phyloP scores from a whole-genome alignment of 352 stramenopile species.

The Phytophthora cactorum region DNA sequence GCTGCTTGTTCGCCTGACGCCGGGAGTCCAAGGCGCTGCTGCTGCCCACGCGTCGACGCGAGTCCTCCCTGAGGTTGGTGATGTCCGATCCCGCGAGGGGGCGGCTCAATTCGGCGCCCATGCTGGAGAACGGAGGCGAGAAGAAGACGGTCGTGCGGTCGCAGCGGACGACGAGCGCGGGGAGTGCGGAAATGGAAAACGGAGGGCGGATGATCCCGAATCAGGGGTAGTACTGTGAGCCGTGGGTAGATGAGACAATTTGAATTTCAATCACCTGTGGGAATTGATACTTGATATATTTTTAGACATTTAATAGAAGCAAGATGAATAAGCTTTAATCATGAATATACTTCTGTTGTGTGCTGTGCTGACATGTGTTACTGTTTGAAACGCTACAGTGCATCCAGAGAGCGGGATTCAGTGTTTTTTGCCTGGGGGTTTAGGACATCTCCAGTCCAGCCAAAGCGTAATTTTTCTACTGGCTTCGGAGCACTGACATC shows the following conservation, averaged over 20 bases:
- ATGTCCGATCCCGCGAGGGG: constrained; percentile 30
- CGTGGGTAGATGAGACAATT: background rate
- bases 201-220: constrained; percentile 19
- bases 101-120: constrained; percentile 80
- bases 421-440: background rate
- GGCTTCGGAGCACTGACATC: background rate
- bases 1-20: constrained; percentile 23
- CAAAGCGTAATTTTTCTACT: background rate
- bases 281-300: background rate
- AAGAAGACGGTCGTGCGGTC: constrained; percentile 21
- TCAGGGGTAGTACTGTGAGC: background rate
- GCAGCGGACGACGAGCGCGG: constrained; percentile 8
- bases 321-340: background rate
- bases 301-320: background rate
- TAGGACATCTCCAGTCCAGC: background rate
- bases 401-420: background rate
- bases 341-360: no score
- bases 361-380: no score
- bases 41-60: constrained; percentile 72
- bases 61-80: constrained; percentile 38
- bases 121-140: constrained; percentile 22
- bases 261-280: background rate
- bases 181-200: constrained; percentile 26
- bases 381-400: no score
- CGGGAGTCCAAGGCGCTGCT: constrained; percentile 60